These are phyloP conservation scores for Leccinum ochraceum DNA, from an alignment of 768 basidiomycete genomes.

Conservation along the genomic window DNA sequence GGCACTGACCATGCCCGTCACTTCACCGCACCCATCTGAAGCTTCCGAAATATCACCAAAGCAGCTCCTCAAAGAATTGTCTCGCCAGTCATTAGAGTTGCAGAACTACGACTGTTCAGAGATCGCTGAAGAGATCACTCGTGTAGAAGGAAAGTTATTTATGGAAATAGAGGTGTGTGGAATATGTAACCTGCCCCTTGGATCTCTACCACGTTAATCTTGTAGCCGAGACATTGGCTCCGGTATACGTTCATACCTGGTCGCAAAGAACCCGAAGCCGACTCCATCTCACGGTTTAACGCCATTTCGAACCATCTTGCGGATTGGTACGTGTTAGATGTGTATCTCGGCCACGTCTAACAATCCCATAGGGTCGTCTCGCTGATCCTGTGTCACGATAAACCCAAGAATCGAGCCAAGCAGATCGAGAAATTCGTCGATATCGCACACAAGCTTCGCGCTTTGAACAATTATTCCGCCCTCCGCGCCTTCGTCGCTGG, in stretches of 20 bases:
- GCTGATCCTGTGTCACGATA: constrained; percentile 86
- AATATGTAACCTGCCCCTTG: not conserved
- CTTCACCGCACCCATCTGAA: constrained; percentile 33
- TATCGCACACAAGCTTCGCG: constrained; percentile 77
- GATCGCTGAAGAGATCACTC: constrained; percentile 86
- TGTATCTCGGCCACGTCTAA: constrained; percentile 2
- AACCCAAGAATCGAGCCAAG: constrained; percentile 67
- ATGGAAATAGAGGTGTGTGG: constrained; percentile 68
- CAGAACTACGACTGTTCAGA: constrained; percentile 57
- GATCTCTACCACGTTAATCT: constrained; percentile 2
- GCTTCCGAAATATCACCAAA: constrained; percentile 47
- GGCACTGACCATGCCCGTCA: constrained; percentile 41
- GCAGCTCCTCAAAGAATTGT: constrained; percentile 63
- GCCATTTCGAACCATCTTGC: constrained; percentile 80
- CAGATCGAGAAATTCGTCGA: constrained; percentile 90
- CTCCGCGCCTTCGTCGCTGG: constrained; percentile 93
- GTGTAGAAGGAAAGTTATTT: constrained; percentile 68
- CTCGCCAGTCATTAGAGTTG: constrained; percentile 58
- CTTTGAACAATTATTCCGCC: constrained; percentile 89
- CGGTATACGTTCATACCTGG: constrained; percentile 72
- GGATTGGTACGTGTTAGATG: constrained; percentile 58
- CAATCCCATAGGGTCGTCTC: constrained; percentile 75
- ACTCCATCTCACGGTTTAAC: constrained; percentile 75
- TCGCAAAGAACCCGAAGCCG: constrained; percentile 61
- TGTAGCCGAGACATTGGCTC: constrained; percentile 86